Evolutionary conservation across 441 rosid species (phyloP), one percentile per base, ranked within the genome.

Genomic region (Pelargonium cotyledonis): DNA sequence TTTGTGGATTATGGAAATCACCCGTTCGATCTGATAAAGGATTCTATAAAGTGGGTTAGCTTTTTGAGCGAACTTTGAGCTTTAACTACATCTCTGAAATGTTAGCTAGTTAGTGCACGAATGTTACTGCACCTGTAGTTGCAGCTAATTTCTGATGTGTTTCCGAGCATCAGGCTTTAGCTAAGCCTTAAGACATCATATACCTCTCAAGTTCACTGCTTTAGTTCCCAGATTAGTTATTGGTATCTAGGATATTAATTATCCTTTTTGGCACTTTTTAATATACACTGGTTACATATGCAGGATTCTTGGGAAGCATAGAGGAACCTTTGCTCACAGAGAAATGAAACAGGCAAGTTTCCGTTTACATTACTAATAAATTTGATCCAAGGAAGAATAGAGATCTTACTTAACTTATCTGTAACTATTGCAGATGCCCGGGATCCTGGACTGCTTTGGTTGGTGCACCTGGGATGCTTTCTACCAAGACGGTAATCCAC

Each of bases 391-490:
- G 53, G 21, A 11, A 23, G 44, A 49, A 18, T 29, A 47, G n/a
- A 40, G n/a, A 44, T 23, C 35, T 9, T 16, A 6, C 3, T 51
- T 11, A 6, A 35, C 44, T 16, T n/a, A 53, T n/a, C n/a, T 73
- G 29, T 69, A 5, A 62, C 19, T 21, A 8, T n/a, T 80, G 77
- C 80, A 80, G 83, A 68, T 66, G 78, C 85, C 85, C 9, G 80
- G 73, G 69, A 80, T 82, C 31, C 64, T 78, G 63, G 82, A 80
- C 72, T 78, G 82, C 78, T 80, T 82, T 35, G 81, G 86, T 41
- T 80, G 86, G 86, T 82, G 86, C 78, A 80, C 82, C 40, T 82
- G 82, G 86, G 82, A 82, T 78, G 84, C 86, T 60, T 82, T 82
- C 65, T 82, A 78, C 77, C 72, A 72, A 12, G 69, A 74, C 19